Conservation (phyloP, 371 early-diverging fungal species). For the Circinella minor region DNA sequence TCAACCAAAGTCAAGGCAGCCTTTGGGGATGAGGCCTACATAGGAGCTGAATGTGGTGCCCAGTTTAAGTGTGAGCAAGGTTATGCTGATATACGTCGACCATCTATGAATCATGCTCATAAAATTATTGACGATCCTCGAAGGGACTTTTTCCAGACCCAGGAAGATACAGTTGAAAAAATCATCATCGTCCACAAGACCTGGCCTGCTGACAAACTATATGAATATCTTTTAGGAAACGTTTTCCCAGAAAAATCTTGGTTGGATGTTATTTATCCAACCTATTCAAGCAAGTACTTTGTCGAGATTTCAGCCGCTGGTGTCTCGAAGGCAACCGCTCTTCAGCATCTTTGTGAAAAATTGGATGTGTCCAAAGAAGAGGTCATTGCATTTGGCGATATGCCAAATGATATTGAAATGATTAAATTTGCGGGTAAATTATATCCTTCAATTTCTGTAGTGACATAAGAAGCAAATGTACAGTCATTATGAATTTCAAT, state of each 20-base stretch:
- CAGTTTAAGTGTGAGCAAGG: conserved; percentile 40
- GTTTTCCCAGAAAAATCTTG: conserved; percentile 34
- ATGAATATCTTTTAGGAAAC: conserved; percentile 27
- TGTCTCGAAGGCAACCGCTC: conserved; percentile 55
- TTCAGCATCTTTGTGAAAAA: conserved; percentile 39
- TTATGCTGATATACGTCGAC: conserved; percentile 25
- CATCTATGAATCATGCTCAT: conserved; percentile 29
- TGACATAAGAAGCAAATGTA: background rate
- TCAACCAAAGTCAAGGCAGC: conserved; percentile 28
- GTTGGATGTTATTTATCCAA: conserved; percentile 33
- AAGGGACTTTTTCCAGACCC: conserved; percentile 26
- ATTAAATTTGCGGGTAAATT: conserved; percentile 47
- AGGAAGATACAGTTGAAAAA: conserved; percentile 39
- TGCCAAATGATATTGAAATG: conserved; percentile 63
- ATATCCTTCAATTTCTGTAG: background rate
- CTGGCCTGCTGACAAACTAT: conserved; percentile 33
- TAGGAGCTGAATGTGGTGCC: conserved; percentile 40
- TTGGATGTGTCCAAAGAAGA: conserved; percentile 27
- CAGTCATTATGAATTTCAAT: too few relatives aligned
- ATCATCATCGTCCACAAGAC: conserved; percentile 40
- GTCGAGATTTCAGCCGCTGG: conserved; percentile 59
- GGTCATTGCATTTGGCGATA: conserved; percentile 61
- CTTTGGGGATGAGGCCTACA: conserved; percentile 31
- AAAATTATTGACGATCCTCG: conserved; percentile 25
- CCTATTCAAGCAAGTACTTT: conserved; percentile 51